Base-by-base conservation (phyloP, 805 yeast genomes). In the Barnettozyma vustinii region DNA sequence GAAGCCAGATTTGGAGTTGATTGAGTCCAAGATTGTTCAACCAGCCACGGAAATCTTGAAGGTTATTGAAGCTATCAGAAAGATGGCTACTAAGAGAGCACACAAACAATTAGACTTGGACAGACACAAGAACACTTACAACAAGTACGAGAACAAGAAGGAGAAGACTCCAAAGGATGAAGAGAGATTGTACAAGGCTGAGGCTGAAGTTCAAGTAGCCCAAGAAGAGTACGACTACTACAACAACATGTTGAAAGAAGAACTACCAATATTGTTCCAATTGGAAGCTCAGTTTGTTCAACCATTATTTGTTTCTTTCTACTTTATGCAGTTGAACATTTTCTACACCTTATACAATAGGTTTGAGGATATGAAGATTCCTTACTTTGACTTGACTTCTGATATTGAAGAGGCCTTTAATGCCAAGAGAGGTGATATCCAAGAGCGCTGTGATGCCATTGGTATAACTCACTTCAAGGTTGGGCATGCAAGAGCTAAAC, bases 281-380 rank as follows among this genome's bases (percentile, higher is more conserved):
- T 74, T 94, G 68, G 97, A 94, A 68, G 87, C 90, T 5, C 94
- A 90, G 60, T 89, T 94, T 64, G 91, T 94, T 64, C 84, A 83
- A 63, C 99, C 99, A 18, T 74, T 94, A 60, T 94, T 94, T 70
- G 94, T 92, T 60, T 84, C 95, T 48, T 84, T 94, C 68, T 94
- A 94, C 71, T 94, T 82, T 75, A 94, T 94, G 98, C 99, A 94
- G 73, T 79, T 94, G 73, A 94, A 94, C 72, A 89, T 94, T 50
- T 94, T 91, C 68, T 94, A 94, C 76, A 90, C 97, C 1, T 74
- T 94, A 53, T 91, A 87, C 73, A 84, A 78, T 63, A 80, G 87
- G 60, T 87, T 92, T 88, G 96, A 92, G 70, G 96, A 88, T 64
- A 83, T 92, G 87, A 90, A 94, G 71, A 94, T 94, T 56, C 97